These are phyloP conservation scores for Pinus albicaulis DNA, from an alignment of 75 land plant species.

Conservation along the genomic window DNA sequence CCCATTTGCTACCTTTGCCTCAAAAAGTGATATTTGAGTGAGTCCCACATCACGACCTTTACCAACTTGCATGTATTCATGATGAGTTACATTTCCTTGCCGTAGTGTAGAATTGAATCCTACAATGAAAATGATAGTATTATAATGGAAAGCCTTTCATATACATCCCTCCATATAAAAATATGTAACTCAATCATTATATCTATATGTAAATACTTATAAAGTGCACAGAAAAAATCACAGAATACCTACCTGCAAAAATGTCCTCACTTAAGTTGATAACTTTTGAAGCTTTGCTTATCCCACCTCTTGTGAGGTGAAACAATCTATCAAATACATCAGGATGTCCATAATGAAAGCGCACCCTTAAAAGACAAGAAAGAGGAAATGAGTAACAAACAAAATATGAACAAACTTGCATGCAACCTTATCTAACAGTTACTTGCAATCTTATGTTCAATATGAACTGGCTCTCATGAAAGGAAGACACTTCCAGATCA, in stretches of 20 bases:
- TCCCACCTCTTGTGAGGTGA: conserved; percentile 93
- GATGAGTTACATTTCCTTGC: conserved; percentile 74
- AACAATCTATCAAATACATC: conserved; percentile 97
- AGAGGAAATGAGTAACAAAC: neutral
- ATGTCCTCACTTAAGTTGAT: conserved; percentile 96
- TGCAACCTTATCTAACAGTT: neutral
- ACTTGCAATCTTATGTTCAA: neutral
- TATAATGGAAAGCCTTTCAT: too few species aligned
- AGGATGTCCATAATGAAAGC: conserved; percentile 99
- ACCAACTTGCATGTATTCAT: conserved; percentile 97
- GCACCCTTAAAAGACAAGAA: conserved; percentile 51
- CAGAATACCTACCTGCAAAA: conserved; percentile 53
- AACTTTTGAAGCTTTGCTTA: conserved; percentile 89
- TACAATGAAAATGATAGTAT: conserved; percentile 3
- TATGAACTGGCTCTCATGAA: neutral
- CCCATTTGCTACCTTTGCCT: conserved; percentile 98
- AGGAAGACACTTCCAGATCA: neutral
- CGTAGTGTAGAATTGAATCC: conserved; percentile 86
- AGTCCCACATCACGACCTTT: conserved; percentile 99
- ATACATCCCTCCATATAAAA: too few species aligned
- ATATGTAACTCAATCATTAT: too few species aligned
- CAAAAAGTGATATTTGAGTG: conserved; percentile 92
- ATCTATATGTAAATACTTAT: neutral
- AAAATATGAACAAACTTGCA: neutral
- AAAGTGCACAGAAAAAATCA: too few species aligned